A percentile compares a stretch with the other conserved stretches of the same genome.
phyloP scores from a whole-genome alignment of 176 grass and related monocot species.

The Avena atlantica region DNA sequence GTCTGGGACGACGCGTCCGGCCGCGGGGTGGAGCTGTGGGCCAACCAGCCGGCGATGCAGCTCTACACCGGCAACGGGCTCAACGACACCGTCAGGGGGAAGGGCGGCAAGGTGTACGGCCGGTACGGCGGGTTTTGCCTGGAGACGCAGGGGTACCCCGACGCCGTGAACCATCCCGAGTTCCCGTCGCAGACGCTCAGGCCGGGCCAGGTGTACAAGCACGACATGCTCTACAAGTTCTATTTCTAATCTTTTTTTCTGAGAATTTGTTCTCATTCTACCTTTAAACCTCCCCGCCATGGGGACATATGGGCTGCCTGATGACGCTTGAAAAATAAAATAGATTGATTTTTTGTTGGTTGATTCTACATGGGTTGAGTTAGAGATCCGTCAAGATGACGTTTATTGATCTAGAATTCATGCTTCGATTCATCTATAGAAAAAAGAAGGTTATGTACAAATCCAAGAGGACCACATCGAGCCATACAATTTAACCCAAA shows the following conservation, averaged over 20 bases:
- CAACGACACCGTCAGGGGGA: constrained; percentile 49
- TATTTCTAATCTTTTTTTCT: constrained; percentile 33
- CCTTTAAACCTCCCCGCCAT: not conserved
- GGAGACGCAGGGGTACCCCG: constrained; percentile 79
- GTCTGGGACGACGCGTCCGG: constrained; percentile 57
- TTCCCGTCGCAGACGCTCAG: constrained; percentile 72
- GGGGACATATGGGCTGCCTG: not conserved
- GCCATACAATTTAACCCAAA: too few relatives aligned
- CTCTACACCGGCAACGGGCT: constrained; percentile 73
- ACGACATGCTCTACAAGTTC: constrained; percentile 78
- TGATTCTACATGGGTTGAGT: too few relatives aligned
- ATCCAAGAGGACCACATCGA: too few relatives aligned
- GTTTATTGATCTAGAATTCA: too few relatives aligned
- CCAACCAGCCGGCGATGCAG: constrained; percentile 78
- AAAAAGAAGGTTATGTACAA: too few relatives aligned
- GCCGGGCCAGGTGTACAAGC: constrained; percentile 66
- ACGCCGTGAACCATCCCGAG: constrained; percentile 86
- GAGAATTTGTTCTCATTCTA: not conserved
- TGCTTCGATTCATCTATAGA: too few relatives aligned
- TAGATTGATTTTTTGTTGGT: too few relatives aligned
- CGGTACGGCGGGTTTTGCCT: constrained; percentile 54
- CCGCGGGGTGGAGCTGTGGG: constrained; percentile 67
- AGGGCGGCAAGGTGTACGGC: constrained; percentile 59
- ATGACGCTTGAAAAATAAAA: not conserved
- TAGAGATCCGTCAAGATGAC: too few relatives aligned